phyloP scores from a whole-genome alignment of 106 monocot genomes.

The Allium cepa region DNA sequence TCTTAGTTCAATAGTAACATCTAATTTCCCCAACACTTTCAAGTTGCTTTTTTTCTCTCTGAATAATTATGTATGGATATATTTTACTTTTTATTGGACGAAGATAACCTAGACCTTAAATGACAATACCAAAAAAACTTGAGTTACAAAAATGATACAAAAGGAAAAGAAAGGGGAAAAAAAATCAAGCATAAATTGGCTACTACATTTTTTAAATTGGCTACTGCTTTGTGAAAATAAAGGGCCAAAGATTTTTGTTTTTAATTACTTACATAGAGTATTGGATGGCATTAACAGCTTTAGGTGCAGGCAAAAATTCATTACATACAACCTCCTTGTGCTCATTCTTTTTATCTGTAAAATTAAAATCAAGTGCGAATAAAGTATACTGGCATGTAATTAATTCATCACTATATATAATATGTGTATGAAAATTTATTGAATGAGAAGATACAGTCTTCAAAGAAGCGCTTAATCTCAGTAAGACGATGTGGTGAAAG shows the following conservation, averaged over 20 bases:
- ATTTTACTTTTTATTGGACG: no score
- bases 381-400: neutral
- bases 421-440: neutral
- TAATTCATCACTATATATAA: neutral
- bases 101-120: no score
- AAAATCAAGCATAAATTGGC: neutral
- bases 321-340: slow-evolving; percentile 77
- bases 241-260: no score
- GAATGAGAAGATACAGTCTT: slow-evolving; percentile 51
- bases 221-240: no score
- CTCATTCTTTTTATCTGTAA: slow-evolving; percentile 72
- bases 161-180: neutral
- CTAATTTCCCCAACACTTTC: no score
- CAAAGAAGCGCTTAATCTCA: slow-evolving; percentile 81
- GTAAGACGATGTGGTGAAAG: slow-evolving; percentile 69
- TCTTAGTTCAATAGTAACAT: no score
- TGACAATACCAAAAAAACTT: no score
- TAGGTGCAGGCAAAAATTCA: slow-evolving; percentile 25
- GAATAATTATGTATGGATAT: no score
- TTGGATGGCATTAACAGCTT: slow-evolving; percentile 5
- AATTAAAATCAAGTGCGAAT: neutral
- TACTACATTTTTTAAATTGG: no score
- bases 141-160: no score
- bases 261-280: slow-evolving; percentile 8
- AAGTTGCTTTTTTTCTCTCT: no score